These are phyloP conservation scores for Rhododendron henanense DNA, from an alignment of 148 eudicot species.

Conservation along the genomic window DNA sequence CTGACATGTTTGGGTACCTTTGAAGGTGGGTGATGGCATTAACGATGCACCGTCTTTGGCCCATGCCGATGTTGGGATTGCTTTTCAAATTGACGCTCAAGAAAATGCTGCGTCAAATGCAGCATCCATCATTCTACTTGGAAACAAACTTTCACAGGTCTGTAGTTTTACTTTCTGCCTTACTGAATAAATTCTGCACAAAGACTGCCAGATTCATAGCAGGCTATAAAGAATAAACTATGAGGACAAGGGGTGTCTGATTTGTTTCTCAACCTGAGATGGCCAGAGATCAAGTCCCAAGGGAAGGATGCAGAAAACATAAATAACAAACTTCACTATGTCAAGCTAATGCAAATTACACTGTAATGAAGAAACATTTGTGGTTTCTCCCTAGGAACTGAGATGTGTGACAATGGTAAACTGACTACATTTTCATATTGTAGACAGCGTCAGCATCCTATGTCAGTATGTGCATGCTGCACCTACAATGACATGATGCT, in stretches of 20 bases:
- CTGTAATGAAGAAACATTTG: not conserved
- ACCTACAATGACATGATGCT: not conserved
- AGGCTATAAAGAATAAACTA: not conserved
- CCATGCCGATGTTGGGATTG: constrained; percentile 92
- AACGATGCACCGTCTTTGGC: constrained; percentile 97
- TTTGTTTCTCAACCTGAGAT: not conserved
- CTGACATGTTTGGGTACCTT: constrained; percentile 11
- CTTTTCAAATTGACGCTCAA: constrained; percentile 72
- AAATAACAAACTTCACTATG: not conserved
- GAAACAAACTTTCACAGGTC: constrained; percentile 88
- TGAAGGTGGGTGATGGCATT: constrained; percentile 95
- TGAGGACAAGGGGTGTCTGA: not conserved
- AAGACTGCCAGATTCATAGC: not conserved
- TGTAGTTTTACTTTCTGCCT: constrained; percentile 3
- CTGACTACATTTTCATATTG: not conserved
- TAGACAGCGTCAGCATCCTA: not conserved
- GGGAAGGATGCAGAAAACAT: not conserved
- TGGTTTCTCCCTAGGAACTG: not conserved
- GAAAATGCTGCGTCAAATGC: constrained; percentile 98
- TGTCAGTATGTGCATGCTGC: not conserved
- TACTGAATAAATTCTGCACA: not conserved
- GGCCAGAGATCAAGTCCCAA: not conserved
- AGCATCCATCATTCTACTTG: constrained; percentile 92
- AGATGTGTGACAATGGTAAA: not conserved
- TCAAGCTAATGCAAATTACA: not conserved